Evolutionary conservation across 768 basidiomycete genomes (phyloP), one percentile per base, ranked within the genome.

Genomic region (Candolleomyces aberdarensis): DNA sequence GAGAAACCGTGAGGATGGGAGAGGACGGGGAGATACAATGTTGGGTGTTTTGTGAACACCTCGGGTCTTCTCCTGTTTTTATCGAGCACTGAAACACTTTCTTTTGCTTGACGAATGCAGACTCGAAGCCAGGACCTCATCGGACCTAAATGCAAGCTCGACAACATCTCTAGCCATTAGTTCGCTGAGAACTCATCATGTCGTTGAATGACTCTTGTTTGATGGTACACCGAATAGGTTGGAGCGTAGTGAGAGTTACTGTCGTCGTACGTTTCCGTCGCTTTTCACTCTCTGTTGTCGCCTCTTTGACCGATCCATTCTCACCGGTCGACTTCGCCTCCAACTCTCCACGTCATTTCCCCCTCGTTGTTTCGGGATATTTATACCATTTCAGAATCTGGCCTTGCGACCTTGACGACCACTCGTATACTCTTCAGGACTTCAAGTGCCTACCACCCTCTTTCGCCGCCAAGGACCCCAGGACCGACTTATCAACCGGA

Each of bases 261-360:
- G 76, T 84, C 62, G 73, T 91, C 60, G 89, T 89, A 70, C 58
- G 86, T 79, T 26, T 36, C 36, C 11, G 1, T 36, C 36, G 6
- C 36, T 36, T 11, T 36, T 11, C 36, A 2, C 36, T 36, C 36
- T 36, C 11, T 36, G 6, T 36, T 36, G 11, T 36, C 36, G 5
- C 36, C 3, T 26, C 3, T 3, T 26, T 36, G 5, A 36, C 36
- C 5, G 6, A 11, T 36, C 11, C 2, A 8, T 36, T 36, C 11
- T 36, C 11, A 2, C 1, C 11, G 6, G 36, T 36, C 36, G 36
- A 36, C 36, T 36, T 7, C 36, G 6, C 36, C 36, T 8, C 8
- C 36, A 11, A 5, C 36, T 8, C 36, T 36, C 11, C 36, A 36
- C 36, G 36, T 36, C 36, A 1, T 36, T 11, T 36, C 36, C 1